These are phyloP conservation scores for Hippophae tibetana DNA, from an alignment of 306 rosid species.

Conservation along the genomic window DNA sequence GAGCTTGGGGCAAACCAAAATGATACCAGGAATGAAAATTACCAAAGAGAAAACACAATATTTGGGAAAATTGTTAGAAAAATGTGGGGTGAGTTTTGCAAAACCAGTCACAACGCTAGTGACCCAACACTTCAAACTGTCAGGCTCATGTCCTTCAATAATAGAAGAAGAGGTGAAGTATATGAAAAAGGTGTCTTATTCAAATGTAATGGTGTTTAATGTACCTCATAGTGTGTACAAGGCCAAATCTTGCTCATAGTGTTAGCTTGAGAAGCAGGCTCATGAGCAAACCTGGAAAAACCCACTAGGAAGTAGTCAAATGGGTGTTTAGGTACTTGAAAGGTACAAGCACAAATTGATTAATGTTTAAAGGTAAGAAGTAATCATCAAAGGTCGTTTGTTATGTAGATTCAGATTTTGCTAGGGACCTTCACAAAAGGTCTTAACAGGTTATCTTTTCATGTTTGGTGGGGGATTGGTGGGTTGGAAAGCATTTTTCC, in stretches of 20 bases:
- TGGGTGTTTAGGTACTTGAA: not conserved
- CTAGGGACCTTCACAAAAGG: not conserved
- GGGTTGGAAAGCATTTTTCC: not conserved
- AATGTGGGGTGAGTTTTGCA: not conserved
- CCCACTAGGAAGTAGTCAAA: not conserved
- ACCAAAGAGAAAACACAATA: too few relatives aligned
- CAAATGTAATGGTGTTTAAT: too few relatives aligned
- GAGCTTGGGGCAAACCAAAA: too few relatives aligned
- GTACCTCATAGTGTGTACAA: not conserved
- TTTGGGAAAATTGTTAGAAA: not conserved
- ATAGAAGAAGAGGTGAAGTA: not conserved
- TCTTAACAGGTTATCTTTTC: not conserved
- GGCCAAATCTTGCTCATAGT: not conserved
- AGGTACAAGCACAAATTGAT: not conserved
- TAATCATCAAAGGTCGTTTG: not conserved
- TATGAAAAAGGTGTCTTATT: not conserved
- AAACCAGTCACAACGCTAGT: not conserved
- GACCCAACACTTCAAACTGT: not conserved
- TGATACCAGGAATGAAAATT: too few relatives aligned
- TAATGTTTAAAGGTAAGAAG: too few relatives aligned
- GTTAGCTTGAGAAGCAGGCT: not conserved
- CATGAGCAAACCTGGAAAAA: not conserved
- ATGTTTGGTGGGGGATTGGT: not conserved
- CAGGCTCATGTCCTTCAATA: not conserved
- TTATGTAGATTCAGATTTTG: not conserved